These are phyloP conservation scores for Leccinum huronense DNA, from an alignment of 1,284 basidiomycete species.

Conservation along the genomic window DNA sequence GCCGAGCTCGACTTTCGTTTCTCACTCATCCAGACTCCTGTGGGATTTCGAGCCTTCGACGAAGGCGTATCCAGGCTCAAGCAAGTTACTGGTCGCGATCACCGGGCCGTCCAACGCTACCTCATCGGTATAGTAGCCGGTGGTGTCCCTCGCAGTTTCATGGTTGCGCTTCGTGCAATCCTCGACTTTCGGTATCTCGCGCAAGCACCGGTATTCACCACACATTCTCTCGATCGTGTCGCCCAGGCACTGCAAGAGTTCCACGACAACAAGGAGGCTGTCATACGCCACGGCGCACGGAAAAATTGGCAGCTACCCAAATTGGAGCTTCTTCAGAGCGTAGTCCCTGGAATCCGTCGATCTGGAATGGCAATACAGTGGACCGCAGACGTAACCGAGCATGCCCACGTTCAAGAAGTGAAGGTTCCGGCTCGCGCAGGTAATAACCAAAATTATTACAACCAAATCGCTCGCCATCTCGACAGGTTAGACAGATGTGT, in stretches of 20 bases:
- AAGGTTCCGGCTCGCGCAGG: conserved; percentile 4
- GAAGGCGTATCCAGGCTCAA: conserved; percentile 10
- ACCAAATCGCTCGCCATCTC: not conserved
- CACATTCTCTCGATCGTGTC: not conserved
- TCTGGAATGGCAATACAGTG: conserved; percentile 10
- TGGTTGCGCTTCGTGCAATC: not conserved
- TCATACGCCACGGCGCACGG: not conserved
- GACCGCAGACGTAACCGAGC: conserved; percentile 7
- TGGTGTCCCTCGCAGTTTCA: conserved; percentile 3
- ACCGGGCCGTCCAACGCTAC: conserved; percentile 4
- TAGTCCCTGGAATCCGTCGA: not conserved
- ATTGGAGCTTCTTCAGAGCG: conserved; percentile 1
- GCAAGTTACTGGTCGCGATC: conserved; percentile 1
- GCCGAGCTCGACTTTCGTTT: conserved; percentile 12
- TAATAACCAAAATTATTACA: conserved; percentile 9
- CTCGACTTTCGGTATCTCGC: conserved; percentile 7
- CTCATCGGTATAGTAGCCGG: conserved; percentile 6
- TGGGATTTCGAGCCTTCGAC: conserved; percentile 4
- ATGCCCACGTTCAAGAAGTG: conserved; percentile 11
- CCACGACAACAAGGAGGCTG: conserved; percentile 9
- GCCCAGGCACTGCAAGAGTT: conserved; percentile 8
- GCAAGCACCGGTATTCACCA: conserved; percentile 9
- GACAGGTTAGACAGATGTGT: conserved; percentile 10
- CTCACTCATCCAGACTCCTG: conserved; percentile 8
- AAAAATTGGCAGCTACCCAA: not conserved